A percentile compares a stretch with the other conserved stretches of the same genome.
Conservation (phyloP, 129 eudicot genomes). For the Chrysanthemum makinoi region DNA sequence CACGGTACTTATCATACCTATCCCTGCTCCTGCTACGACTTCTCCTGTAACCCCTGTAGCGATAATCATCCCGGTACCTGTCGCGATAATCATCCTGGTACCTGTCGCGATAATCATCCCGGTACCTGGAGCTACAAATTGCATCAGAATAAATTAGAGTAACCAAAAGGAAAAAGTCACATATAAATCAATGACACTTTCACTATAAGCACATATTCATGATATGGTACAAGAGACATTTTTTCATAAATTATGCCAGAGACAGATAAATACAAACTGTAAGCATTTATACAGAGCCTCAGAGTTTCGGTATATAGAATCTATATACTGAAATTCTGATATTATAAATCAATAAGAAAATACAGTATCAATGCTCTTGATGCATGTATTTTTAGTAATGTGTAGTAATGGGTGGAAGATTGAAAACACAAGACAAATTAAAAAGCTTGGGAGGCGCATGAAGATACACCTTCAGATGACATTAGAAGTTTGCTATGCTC, state of each 20-base stretch:
- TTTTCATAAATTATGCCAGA: not conserved
- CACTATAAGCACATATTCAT: not conserved
- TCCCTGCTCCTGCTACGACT: constrained; percentile 61
- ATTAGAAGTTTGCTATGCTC: too few species aligned
- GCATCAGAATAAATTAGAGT: constrained; percentile 11
- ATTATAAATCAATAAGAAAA: too few species aligned
- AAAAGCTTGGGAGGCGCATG: too few species aligned
- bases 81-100: constrained; percentile 35
- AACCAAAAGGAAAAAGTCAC: not conserved
- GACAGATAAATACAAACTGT: not conserved
- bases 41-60: constrained; percentile 50
- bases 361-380: too few species aligned
- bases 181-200: not conserved
- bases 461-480: too few species aligned
- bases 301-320: too few species aligned
- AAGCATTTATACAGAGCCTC: not conserved
- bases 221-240: not conserved
- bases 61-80: constrained; percentile 8
- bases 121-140: constrained; percentile 36
- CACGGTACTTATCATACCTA: constrained; percentile 51
- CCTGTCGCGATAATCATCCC: constrained; percentile 46
- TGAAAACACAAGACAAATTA: too few species aligned
- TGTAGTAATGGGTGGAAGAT: too few species aligned
- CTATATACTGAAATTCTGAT: too few species aligned
- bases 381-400: too few species aligned